A percentile compares a stretch with the other conserved stretches of the same genome.
Evolutionary conservation across 2,329 filamentous ascomycete species (phyloP).

Genomic region (Tricladium varicosporioides): DNA sequence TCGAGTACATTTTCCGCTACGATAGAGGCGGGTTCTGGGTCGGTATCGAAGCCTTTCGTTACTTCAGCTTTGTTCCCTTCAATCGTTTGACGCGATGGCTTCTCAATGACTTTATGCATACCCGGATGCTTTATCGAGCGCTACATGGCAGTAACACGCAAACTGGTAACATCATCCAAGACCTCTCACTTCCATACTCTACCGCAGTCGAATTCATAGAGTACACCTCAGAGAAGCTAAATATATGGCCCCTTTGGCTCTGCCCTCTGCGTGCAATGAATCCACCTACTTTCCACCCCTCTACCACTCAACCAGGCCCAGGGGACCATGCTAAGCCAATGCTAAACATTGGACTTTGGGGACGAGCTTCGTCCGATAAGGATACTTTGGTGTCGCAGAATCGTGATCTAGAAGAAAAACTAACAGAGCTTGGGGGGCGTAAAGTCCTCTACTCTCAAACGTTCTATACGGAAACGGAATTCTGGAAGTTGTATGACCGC

Average conservation of each 20-base stretch:
- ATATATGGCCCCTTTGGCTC: constrained; percentile 44
- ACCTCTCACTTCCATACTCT: constrained; percentile 53
- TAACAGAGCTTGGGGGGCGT: constrained; percentile 65
- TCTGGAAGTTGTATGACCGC: constrained; percentile 60
- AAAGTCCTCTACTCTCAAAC: constrained; percentile 86
- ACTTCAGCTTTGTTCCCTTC: constrained; percentile 54
- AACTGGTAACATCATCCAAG: constrained; percentile 55
- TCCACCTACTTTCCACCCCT: constrained; percentile 16
- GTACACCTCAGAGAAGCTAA: constrained; percentile 40
- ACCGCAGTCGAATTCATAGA: constrained; percentile 47
- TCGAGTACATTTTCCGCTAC: constrained; percentile 56
- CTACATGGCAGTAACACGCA: constrained; percentile 53
- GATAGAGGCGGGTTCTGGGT: constrained; percentile 64
- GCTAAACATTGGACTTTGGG: constrained; percentile 70
- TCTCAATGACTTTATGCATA: constrained; percentile 58
- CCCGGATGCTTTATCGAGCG: constrained; percentile 56
- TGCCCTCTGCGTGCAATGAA: constrained; percentile 43
- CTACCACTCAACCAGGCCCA: constrained; percentile 23
- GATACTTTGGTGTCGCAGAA: constrained; percentile 64
- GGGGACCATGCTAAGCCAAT: constrained; percentile 33
- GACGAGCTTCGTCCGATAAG: constrained; percentile 57
- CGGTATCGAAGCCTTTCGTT: constrained; percentile 58
- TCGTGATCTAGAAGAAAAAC: constrained; percentile 65
- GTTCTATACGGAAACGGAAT: constrained; percentile 69
- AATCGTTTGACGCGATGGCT: constrained; percentile 53